Evolutionary conservation across 441 rosid species (phyloP).

Genomic region (Lepidium campestre): DNA sequence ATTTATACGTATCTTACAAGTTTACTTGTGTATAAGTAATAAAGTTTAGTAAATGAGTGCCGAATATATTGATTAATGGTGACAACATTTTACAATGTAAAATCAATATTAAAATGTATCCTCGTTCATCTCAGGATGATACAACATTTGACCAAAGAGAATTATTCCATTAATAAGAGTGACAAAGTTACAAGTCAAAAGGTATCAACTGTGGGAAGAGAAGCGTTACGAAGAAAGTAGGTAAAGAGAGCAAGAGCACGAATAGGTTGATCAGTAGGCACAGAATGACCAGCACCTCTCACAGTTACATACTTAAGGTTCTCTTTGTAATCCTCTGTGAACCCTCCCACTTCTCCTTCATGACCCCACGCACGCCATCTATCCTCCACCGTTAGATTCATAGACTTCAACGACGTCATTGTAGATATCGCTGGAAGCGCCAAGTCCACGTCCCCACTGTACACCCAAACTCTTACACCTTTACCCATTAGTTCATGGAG

Average conservation of each 20-base stretch:
- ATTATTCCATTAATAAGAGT: no score
- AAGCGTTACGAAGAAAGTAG: slow-evolving; percentile 46
- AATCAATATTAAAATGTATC: no score
- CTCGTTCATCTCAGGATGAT: no score
- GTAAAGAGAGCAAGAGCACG: slow-evolving; percentile 53
- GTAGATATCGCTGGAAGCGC: slow-evolving; percentile 48
- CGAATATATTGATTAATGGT: no score
- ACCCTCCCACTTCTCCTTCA: slow-evolving; percentile 58
- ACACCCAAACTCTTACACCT: slow-evolving; percentile 53
- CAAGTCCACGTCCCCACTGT: slow-evolving; percentile 65
- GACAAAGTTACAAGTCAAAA: not conserved
- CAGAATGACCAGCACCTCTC: slow-evolving; percentile 70
- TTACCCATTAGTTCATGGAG: slow-evolving; percentile 35
- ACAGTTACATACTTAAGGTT: slow-evolving; percentile 47
- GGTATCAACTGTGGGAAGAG: slow-evolving; percentile 38
- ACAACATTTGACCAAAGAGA: no score
- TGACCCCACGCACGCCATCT: slow-evolving; percentile 60
- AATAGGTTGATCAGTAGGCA: slow-evolving; percentile 51
- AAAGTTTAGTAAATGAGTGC: no score
- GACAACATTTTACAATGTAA: no score
- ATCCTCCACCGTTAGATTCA: slow-evolving; percentile 44
- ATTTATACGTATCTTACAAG: no score
- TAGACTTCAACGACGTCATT: slow-evolving; percentile 24
- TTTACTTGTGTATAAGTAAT: no score
- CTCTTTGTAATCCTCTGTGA: slow-evolving; percentile 45